Percentiles rank a stretch among this genome's conserved stretches.
phyloP scores from a whole-genome alignment of 2,329 filamentous ascomycete species.

The Massarina eburnea region DNA sequence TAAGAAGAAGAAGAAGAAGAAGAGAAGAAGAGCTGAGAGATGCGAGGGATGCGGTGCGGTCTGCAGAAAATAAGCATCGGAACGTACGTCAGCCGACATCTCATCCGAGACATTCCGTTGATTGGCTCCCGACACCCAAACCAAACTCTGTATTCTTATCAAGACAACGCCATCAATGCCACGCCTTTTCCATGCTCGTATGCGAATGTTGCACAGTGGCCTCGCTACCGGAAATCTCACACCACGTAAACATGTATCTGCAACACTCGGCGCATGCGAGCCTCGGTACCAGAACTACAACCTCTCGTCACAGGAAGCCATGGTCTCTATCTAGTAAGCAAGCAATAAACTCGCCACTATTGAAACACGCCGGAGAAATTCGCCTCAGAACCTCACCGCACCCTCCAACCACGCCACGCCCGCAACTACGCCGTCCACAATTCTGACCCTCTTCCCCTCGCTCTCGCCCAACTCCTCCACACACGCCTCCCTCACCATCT shows the following conservation, averaged over 20 bases:
- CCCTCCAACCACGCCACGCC: conserved; percentile 66
- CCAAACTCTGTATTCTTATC: background rate
- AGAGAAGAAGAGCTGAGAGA: background rate
- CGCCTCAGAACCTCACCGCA: conserved; percentile 31
- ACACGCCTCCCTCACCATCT: conserved; percentile 71
- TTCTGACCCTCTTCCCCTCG: conserved; percentile 61
- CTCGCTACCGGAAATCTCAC: background rate
- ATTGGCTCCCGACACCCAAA: background rate
- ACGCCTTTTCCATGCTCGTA: background rate
- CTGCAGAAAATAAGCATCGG: background rate
- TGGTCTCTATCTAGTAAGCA: no score
- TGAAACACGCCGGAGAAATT: no score
- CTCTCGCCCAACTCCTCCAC: conserved; percentile 63
- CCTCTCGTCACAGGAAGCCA: no score
- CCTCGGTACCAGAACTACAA: no score
- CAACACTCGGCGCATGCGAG: background rate
- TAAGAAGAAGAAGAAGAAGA: no score
- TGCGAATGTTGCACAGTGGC: background rate
- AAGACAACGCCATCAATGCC: background rate
- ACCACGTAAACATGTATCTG: no score
- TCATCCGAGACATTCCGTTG: background rate
- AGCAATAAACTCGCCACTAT: no score
- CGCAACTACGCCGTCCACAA: conserved; percentile 79
- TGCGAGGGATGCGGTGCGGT: background rate
- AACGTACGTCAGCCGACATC: background rate